Evolutionary conservation across 1,284 basidiomycete species (phyloP), one percentile per base, ranked within the genome.

Genomic region (Boletus smithii): DNA sequence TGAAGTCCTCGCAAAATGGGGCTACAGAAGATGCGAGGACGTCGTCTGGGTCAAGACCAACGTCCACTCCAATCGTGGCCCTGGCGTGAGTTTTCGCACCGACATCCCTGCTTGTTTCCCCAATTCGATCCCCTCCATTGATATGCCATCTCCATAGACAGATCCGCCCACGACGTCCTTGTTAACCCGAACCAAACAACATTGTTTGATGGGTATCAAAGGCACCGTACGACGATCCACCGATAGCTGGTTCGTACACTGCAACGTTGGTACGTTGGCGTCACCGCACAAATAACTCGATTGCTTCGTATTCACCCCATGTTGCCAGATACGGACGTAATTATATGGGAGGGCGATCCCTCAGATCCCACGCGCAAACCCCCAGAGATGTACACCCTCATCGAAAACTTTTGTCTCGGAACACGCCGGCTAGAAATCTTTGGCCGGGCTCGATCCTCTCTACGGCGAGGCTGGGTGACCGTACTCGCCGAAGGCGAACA

Each of bases 331-430:
- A 98, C 95, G 24, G 95, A 99, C 67, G 91, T 98, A 5, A 88
- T 98, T 53, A 83, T 99, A 14, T 98, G 94, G 93, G 88, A 91
- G 70, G 88, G 88, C 27, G 89, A 93, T 58, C 68, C 83, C 43
- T 67, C 76, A 0, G 91, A 94, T 67, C 85, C 88, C 3, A 83
- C 81, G 10, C 75, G 83, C 49, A 91, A 97, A 70, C 95, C 95
- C 1, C 91, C 93, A 16, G 95, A 99, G 65, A 89, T 95, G 72
- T 95, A 97, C 71, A 86, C 86, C 9, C 77, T 98, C 26, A 89
- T 98, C 61, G 95, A 99, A 68, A 97, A 97, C 69, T 99, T 99
- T 66, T 98, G 95, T 63, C 85, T 97, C 46, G 95, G 95, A 10
- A 81, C 89, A 0, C 85, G 95, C 8, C 82, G 95, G 1, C 79